Conservation (phyloP, 805 yeast genomes). For the Scheffersomyces lignosus region DNA sequence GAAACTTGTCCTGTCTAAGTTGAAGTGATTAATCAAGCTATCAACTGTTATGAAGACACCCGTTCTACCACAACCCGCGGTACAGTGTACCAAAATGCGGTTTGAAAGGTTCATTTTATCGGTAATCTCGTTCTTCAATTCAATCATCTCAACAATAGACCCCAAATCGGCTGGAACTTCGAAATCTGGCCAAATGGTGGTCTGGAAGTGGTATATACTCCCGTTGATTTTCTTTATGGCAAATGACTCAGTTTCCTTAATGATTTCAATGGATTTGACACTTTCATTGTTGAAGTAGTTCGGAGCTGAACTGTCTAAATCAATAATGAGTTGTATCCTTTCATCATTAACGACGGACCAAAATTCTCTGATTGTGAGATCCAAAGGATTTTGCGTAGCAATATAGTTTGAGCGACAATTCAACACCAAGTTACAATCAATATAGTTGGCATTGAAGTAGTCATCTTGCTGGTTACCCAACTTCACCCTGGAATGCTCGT, state of each 20-base stretch:
- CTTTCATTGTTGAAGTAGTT: slow-evolving; percentile 15
- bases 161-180: slow-evolving; percentile 39
- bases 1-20: slow-evolving; percentile 1
- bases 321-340: slow-evolving; percentile 34
- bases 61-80: slow-evolving; percentile 33
- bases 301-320: slow-evolving; percentile 32
- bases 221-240: slow-evolving; percentile 10
- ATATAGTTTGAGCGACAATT: slow-evolving; percentile 28
- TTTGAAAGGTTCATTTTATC: no score
- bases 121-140: slow-evolving; percentile 35
- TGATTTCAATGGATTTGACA: slow-evolving; percentile 3
- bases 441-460: slow-evolving; percentile 48
- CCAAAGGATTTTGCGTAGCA: slow-evolving; percentile 48
- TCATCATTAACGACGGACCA: slow-evolving; percentile 41
- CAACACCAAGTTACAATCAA: slow-evolving; percentile 26
- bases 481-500: slow-evolving; percentile 48
- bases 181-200: slow-evolving; percentile 48
- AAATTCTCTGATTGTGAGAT: slow-evolving; percentile 42
- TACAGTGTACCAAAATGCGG: slow-evolving; percentile 27
- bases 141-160: slow-evolving; percentile 32
- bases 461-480: slow-evolving; percentile 27
- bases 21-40: slow-evolving; percentile 19
- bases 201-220: slow-evolving; percentile 39
- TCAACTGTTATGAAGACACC: slow-evolving; percentile 30
- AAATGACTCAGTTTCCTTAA: slow-evolving; percentile 3